These are phyloP conservation scores for Dendrobium huoshanense DNA, from an alignment of 106 monocot species.

Conservation along the genomic window DNA sequence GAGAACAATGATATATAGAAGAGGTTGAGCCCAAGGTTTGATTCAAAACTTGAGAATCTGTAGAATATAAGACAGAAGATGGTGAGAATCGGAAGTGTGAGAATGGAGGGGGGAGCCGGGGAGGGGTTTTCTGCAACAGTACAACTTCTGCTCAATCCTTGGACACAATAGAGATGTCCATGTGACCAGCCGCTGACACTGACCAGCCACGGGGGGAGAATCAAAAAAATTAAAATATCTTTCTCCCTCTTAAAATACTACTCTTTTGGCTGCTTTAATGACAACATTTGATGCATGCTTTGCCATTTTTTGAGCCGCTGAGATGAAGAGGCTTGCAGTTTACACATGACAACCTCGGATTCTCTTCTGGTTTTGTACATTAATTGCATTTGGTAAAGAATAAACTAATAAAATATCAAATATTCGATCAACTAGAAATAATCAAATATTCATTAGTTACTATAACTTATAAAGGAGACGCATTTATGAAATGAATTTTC, in stretches of 20 bases:
- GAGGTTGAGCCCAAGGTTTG: neutral
- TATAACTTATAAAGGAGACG: no score
- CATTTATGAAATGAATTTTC: no score
- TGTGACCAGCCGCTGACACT: conserved; percentile 25
- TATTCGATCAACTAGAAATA: neutral
- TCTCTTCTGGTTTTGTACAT: neutral
- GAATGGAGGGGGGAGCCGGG: no score
- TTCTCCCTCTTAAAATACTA: neutral
- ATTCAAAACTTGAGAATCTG: neutral
- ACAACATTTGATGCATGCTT: neutral
- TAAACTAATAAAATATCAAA: neutral
- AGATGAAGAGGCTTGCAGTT: neutral
- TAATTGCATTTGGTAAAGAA: neutral
- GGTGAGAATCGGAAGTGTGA: neutral
- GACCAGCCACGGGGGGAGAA: conserved; percentile 10
- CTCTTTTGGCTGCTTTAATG: neutral
- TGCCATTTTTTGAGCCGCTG: neutral
- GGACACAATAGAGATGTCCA: conserved; percentile 3
- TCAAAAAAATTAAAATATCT: conserved; percentile 4
- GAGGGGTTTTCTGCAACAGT: no score
- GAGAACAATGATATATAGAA: conserved; percentile 8
- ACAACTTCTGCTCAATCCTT: neutral
- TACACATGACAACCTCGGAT: conserved; percentile 1
- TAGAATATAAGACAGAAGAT: neutral
- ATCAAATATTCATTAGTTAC: no score